Evolutionary conservation across 345 rosid genomes (phyloP).

Genomic region (Sisymbrium irio): DNA sequence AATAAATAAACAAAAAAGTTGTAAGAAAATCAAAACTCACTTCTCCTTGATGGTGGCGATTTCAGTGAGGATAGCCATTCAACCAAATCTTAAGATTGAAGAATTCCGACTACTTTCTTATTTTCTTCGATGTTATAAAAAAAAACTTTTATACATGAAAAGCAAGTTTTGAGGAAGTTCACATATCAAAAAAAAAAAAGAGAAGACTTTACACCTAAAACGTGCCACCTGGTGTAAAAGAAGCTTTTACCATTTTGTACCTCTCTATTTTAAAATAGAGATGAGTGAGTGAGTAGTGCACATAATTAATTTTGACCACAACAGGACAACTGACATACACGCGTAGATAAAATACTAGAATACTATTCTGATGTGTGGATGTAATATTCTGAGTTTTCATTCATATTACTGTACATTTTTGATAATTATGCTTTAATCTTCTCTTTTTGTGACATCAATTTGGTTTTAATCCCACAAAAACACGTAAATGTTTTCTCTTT

Average conservation of each 20-base stretch:
- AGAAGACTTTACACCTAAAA: conserved; percentile 22
- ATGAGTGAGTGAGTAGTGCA: background rate
- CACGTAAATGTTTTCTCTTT: too few species aligned
- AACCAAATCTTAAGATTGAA: conserved; percentile 14
- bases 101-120: background rate
- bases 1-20: background rate
- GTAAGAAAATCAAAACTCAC: conserved; percentile 1
- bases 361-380: background rate
- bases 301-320: conserved; percentile 1
- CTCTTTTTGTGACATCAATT: too few species aligned
- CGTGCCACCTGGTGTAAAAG: conserved; percentile 17
- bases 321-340: background rate
- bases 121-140: conserved; percentile 10
- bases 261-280: background rate
- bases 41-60: conserved; percentile 25
- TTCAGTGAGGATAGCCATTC: conserved; percentile 26
- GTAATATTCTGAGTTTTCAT: too few species aligned
- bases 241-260: background rate
- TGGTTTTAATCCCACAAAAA: too few species aligned
- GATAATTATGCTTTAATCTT: too few species aligned
- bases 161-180: background rate
- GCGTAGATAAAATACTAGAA: background rate
- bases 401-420: too few species aligned
- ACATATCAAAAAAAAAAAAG: background rate
- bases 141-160: background rate